Base-by-base conservation (phyloP, 2,329 filamentous ascomycete species). In the Cryphonectria parasitica region DNA sequence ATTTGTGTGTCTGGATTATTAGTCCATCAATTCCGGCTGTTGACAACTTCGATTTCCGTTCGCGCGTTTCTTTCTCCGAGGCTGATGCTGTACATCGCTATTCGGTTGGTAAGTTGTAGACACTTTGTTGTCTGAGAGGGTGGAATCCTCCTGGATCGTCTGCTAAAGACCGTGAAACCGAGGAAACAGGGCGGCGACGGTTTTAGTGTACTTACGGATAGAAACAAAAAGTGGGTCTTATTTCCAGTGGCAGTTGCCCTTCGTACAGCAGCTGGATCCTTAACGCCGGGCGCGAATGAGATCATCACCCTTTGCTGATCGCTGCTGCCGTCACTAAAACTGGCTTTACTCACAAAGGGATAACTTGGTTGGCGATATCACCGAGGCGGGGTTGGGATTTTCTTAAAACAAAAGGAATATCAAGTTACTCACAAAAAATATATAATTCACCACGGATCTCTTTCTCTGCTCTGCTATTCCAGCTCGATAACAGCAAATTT, bases 251-350 rank as follows among this genome's bases (percentile, higher is more conserved):
- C 15, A 34, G 28, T 19, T 15, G 13, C 54, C 11, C 28, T 58
- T 2, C 13, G 36, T 13, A 3, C 15, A 17, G 28, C 15, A 54
- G 45, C 45, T 49, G 3, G 4, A 19, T 13, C 28, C 52, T 58
- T 58, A 58, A 58, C 54, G 54, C 54, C 54, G 54, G 54, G 25
- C 54, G 54, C 54, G 54, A 58, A 31, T 58, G 54, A 58, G 25
- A 34, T 58, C 54, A 58, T 58, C 19, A 31, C 15, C 54, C 1
- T 31, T 8, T 28, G 25, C 52, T 3, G 45, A n/a, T 10, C 22
- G 45, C 45, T 1, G 45, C 45, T 49, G 22, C 36, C 8, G 19
- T 19, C 45, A 10, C 45, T n/a, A 49, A 49, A 49, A 49, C 45
- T n/a, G 11, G 45, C 22, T 10, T n/a, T n/a, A 19, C 45, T 3